phyloP scores from a whole-genome alignment of 805 yeast species.

The Candida golubevii region DNA sequence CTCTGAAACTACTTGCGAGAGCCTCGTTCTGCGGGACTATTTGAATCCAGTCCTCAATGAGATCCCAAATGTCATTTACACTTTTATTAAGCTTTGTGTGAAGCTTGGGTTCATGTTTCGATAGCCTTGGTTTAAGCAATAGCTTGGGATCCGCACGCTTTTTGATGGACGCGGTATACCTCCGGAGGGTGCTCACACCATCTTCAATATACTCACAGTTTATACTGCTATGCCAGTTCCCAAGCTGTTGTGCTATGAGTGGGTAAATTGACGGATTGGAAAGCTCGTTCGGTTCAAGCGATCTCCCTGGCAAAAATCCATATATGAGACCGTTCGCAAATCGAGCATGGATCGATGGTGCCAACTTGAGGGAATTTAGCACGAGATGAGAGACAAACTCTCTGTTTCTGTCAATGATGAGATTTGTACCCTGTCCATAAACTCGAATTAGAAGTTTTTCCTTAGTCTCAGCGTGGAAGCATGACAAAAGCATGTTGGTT shows the following conservation, averaged over 20 bases:
- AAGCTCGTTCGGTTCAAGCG: conserved; percentile 54
- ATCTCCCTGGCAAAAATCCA: conserved; percentile 62
- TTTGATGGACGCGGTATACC: conserved; percentile 20
- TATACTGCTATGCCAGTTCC: conserved; percentile 62
- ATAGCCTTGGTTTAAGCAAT: neutral
- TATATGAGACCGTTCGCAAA: conserved; percentile 71
- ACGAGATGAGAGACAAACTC: conserved; percentile 69
- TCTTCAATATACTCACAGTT: conserved; percentile 44
- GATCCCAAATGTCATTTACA: conserved; percentile 52
- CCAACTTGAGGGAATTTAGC: conserved; percentile 54
- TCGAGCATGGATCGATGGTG: conserved; percentile 64
- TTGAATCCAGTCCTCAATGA: conserved; percentile 58
- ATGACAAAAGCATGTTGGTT: conserved; percentile 55
- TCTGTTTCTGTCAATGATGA: conserved; percentile 68
- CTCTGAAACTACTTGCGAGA: conserved; percentile 32
- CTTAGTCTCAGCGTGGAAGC: conserved; percentile 26
- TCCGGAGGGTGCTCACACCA: conserved; percentile 39
- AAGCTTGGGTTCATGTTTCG: conserved; percentile 5
- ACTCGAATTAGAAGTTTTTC: conserved; percentile 58
- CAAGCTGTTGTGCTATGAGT: conserved; percentile 60
- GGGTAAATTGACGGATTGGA: conserved; percentile 45
- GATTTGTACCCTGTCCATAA: conserved; percentile 69
- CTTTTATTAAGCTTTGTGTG: conserved; percentile 14
- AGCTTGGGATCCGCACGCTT: conserved; percentile 5
- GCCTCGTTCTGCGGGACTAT: conserved; percentile 51